phyloP scores from a whole-genome alignment of 768 basidiomycete genomes.

The Pisolithus tinctorius region DNA sequence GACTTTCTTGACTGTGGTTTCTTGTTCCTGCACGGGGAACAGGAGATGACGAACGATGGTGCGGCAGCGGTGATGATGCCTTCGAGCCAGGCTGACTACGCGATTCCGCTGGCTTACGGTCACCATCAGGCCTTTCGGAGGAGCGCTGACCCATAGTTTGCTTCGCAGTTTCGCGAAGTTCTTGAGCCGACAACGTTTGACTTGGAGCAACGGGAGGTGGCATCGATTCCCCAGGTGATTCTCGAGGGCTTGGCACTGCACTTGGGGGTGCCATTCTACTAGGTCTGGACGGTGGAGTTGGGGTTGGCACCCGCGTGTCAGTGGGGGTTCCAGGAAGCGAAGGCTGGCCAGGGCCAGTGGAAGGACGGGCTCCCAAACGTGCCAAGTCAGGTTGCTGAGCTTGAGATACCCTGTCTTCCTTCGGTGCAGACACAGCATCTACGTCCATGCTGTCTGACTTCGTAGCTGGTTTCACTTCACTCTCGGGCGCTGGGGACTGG shows the following conservation, averaged over 20 bases:
- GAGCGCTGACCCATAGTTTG: constrained; percentile 44
- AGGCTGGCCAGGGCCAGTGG: constrained; percentile 8
- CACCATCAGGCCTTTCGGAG: constrained; percentile 33
- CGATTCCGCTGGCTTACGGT: constrained; percentile 31
- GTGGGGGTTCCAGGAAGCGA: constrained; percentile 8
- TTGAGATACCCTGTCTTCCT: constrained; percentile 17
- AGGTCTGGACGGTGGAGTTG: constrained; percentile 9
- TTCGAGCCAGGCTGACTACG: constrained; percentile 46
- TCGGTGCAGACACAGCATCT: constrained; percentile 19
- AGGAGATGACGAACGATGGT: constrained; percentile 61
- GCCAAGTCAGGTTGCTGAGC: constrained; percentile 16
- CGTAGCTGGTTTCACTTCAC: constrained; percentile 13
- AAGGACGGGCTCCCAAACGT: constrained; percentile 19
- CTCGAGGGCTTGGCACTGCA: constrained; percentile 21
- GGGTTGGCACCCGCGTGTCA: constrained; percentile 13
- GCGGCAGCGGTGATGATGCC: constrained; percentile 47
- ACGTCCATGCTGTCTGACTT: constrained; percentile 32
- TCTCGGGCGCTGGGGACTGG: constrained; percentile 30
- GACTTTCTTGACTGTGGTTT: constrained; percentile 66
- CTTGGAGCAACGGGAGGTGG: constrained; percentile 75
- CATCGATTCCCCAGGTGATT: constrained; percentile 45
- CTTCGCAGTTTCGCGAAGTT: constrained; percentile 74
- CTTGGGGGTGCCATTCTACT: constrained; percentile 10
- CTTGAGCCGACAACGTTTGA: constrained; percentile 72
- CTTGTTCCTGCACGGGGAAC: constrained; percentile 60